Evolutionary conservation across 2,329 filamentous ascomycete species (phyloP), one percentile per base, ranked within the genome.

Genomic region (Lachnellula arida): DNA sequence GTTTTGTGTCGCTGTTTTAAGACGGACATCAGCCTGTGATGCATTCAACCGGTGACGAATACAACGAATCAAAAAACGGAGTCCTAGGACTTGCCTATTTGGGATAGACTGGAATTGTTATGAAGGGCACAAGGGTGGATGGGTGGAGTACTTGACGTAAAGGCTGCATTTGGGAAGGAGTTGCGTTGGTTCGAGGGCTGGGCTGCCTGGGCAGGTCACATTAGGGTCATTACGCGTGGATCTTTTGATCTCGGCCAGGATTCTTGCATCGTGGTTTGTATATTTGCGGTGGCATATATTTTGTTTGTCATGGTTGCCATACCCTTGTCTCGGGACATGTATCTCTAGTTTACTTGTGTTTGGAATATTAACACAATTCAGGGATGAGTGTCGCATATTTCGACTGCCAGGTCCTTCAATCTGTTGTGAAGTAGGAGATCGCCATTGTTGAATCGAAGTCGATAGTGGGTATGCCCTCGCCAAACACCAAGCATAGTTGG

Each of bases 1-100:
- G 1, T 19, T 46, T 19, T 17, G 23, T 25, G 40, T 15, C 17
- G 32, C 46, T 6, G 23, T 43, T 54, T 42, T 40, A 53, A 54
- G 34, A 28, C 12, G 9, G 35, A 15, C 1, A 43, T 49, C 49
- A 54, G 46, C 51, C 51, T 54, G 51, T 54, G 51, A 54, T 48
- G n/a, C 34, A 54, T 49, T 54, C 44, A 48, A 5, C 51, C 51
- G 51, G 22, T 28, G n/a, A 54, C 51, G 44, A 49, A 15, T 32
- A 39, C 14, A 35, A 42, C 14, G 34, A 25, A 14, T 40, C 19
- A 46, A 22, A 46, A 19, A 48, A 17, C n/a, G n/a, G 28, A 15
- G 39, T 25, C 25, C 39, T 40, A 9, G 40, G 48, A 55, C 48
- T 55, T 55, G 53, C 49, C 53, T 44, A 9, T 48, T 51, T 40